Evolutionary conservation across 2,329 filamentous ascomycete genomes (phyloP).

Genomic region (Chaetomium globosum): DNA sequence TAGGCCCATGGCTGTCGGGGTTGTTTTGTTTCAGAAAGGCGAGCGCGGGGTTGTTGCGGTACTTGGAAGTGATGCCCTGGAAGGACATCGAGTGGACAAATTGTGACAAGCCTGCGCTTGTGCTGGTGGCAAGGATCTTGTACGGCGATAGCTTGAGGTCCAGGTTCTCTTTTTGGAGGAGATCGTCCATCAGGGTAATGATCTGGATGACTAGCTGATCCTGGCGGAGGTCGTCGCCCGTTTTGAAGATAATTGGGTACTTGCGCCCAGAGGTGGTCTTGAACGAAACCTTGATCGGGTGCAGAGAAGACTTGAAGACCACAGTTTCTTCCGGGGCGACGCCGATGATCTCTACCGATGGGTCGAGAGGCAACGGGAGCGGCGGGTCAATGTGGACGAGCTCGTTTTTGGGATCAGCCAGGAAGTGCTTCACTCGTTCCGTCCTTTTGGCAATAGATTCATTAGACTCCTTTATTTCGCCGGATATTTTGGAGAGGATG

Average conservation of each 20-base stretch:
- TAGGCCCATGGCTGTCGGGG: constrained; percentile 76
- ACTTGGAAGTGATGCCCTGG: constrained; percentile 80
- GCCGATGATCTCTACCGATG: constrained; percentile 75
- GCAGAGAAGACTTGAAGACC: constrained; percentile 94
- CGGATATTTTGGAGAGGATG: constrained; percentile 83
- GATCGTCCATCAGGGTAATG: constrained; percentile 95
- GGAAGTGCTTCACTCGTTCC: constrained; percentile 78
- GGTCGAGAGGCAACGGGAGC: constrained; percentile 84
- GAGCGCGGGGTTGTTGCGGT: constrained; percentile 72
- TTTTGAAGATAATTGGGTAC: constrained; percentile 96
- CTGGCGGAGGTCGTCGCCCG: constrained; percentile 92
- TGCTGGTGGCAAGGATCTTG: constrained; percentile 91
- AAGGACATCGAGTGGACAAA: constrained; percentile 87
- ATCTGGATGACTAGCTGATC: constrained; percentile 97
- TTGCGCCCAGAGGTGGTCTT: constrained; percentile 74
- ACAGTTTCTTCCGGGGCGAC: constrained; percentile 81
- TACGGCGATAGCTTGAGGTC: constrained; percentile 95
- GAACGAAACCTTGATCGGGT: constrained; percentile 88
- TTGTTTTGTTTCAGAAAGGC: constrained; percentile 88
- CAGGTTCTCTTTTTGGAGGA: constrained; percentile 92
- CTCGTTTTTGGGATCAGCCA: constrained; percentile 90
- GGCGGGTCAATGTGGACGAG: constrained; percentile 80
- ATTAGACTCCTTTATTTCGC: constrained; percentile 79
- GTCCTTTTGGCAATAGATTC: constrained; percentile 79
- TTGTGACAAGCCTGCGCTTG: constrained; percentile 85